phyloP scores from a whole-genome alignment of 2,329 filamentous ascomycete genomes.

The Aspergillus puulaauensis region DNA sequence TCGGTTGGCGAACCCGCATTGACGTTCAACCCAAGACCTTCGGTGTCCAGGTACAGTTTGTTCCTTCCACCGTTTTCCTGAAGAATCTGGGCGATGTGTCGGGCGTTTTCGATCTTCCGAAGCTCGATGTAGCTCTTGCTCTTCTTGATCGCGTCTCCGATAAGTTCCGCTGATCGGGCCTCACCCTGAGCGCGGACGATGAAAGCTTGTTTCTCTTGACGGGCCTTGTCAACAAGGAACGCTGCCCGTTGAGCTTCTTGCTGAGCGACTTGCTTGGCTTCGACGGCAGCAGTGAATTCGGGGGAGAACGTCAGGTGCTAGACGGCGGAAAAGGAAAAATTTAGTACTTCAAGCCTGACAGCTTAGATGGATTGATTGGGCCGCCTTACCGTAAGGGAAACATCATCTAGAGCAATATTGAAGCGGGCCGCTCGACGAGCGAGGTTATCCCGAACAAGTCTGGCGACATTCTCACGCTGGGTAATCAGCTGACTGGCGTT shows the following conservation, averaged over 20 bases:
- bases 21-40: conserved; percentile 90
- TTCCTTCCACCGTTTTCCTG: conserved; percentile 86
- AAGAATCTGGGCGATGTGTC: conserved; percentile 80
- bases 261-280: conserved; percentile 69
- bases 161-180: conserved; percentile 93
- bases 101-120: conserved; percentile 96
- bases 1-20: conserved; percentile 34
- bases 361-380: not conserved
- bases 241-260: conserved; percentile 97
- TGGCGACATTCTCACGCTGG: conserved; percentile 94
- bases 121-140: conserved; percentile 94
- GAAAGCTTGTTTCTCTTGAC: conserved; percentile 99
- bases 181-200: conserved; percentile 99
- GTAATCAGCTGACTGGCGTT: conserved; percentile 98
- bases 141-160: conserved; percentile 99
- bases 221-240: conserved; percentile 97
- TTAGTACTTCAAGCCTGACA: not conserved
- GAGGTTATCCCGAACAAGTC: conserved; percentile 88
- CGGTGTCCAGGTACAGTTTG: conserved; percentile 88
- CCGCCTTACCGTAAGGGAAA: conserved; percentile 79
- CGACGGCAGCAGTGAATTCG: conserved; percentile 68
- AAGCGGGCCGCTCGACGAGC: conserved; percentile 88
- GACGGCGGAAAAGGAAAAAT: not conserved
- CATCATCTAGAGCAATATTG: conserved; percentile 96
- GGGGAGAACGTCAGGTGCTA: conserved; percentile 68